phyloP scores from a whole-genome alignment of 352 stramenopile species.

The Pythium insidiosum region DNA sequence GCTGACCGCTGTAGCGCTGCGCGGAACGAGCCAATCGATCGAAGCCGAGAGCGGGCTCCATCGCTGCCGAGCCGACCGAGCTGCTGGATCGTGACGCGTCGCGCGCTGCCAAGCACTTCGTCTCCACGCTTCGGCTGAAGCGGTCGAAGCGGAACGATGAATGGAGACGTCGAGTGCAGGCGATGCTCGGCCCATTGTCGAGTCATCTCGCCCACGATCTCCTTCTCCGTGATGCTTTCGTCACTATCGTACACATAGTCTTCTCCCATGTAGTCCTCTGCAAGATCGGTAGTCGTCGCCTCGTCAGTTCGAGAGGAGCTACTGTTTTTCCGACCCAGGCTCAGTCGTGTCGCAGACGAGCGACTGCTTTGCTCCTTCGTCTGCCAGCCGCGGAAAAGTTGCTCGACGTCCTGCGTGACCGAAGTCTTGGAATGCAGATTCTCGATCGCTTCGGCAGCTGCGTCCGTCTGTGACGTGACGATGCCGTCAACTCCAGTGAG shows the following conservation, averaged over 20 bases:
- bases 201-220: constrained; percentile 19
- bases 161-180: constrained; percentile 1
- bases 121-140: constrained; percentile 19
- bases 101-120: constrained; percentile 15
- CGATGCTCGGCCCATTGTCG: constrained; percentile 18
- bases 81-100: neutral
- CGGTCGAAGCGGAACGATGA: constrained; percentile 15
- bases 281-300: constrained; percentile 3
- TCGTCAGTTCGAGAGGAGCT: neutral
- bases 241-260: constrained; percentile 11
- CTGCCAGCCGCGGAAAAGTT: constrained; percentile 29
- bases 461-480: constrained; percentile 16
- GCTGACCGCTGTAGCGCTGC: constrained; percentile 4
- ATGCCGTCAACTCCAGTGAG: constrained; percentile 27
- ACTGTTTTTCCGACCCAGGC: too few species aligned
- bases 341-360: too few species aligned
- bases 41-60: constrained; percentile 1
- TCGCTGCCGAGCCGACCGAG: neutral
- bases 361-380: constrained; percentile 11
- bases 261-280: constrained; percentile 18
- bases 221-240: constrained; percentile 8
- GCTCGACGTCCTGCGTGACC: constrained; percentile 22
- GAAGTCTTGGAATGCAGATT: constrained; percentile 18
- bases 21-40: constrained; percentile 19
- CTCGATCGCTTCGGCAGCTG: constrained; percentile 16